Evolutionary conservation across 139 green algal genomes (phyloP), one percentile per base, ranked within the genome.

Genomic region (Tetradesmus obliquus): DNA sequence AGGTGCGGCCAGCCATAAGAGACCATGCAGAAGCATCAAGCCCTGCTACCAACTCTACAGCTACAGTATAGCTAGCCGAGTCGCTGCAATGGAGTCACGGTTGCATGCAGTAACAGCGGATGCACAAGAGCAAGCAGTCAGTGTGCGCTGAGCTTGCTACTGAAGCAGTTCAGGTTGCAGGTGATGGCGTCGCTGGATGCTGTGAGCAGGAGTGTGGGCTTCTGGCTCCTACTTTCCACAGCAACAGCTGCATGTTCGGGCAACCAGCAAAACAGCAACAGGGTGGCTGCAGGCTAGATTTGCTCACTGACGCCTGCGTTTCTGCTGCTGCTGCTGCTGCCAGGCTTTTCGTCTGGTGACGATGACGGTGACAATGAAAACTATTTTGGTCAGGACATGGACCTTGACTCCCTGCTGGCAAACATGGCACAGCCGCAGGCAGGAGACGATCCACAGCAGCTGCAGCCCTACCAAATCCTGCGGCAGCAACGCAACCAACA

Each of bases 401-500:
- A 74, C 58, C n/a, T 22, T 7, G 58, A 89, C 7, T 58, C 45
- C 20, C 45, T 90, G 74, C 87, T 79, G 58, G 71, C 83, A 22
- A 66, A 24, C 79, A 84, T 81, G 60, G 79, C 62, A 32, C 55
- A 55, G 53, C 55, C 71, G 9, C 57, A 74, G 17, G 53, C 58
- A 5, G 54, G 57, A 45, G 60, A 45, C 57, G 66, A 60, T 22
- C 74, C 60, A 4, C 57, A 19, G 87, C 91, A 92, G 66, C 58
- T 93, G 86, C 55, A 92, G 90, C 32, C 92, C 55, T 62, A 92
- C 91, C 53, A 95, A 81, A 86, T 94, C 85, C 53, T 93, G 88
- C 53, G 90, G 88, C n/a, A 86, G 82, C 86, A 82, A 51, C 22
- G 53, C 69, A 53, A 76, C 66, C 66, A 76, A 19, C 79, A 60